These are phyloP conservation scores for Stygiomarasmius scandens DNA, from an alignment of 1,284 basidiomycete species.

Conservation along the genomic window DNA sequence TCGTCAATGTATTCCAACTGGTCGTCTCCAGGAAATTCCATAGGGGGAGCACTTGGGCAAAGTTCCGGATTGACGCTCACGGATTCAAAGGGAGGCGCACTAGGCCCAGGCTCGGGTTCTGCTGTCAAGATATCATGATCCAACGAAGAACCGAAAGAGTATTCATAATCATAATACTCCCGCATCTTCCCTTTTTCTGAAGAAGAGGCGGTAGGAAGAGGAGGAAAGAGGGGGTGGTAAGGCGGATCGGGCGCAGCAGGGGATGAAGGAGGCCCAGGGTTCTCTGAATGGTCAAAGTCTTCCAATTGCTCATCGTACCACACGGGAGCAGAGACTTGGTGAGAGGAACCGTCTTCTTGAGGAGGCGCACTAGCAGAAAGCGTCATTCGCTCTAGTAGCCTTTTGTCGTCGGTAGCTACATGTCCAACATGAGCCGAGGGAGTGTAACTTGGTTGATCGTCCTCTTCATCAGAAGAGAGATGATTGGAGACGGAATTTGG, in stretches of 20 bases:
- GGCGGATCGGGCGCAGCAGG: background rate
- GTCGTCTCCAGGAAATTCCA: conserved; percentile 14
- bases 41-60: conserved; percentile 28
- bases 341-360: background rate
- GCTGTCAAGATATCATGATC: conserved; percentile 35
- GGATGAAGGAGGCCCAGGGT: background rate
- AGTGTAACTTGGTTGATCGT: background rate
- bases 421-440: conserved; percentile 49
- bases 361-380: conserved; percentile 60
- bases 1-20: conserved; percentile 11
- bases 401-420: conserved; percentile 77
- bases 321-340: conserved; percentile 39
- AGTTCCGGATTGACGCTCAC: conserved; percentile 3
- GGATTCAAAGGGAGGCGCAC: conserved; percentile 48
- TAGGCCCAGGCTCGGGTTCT: conserved; percentile 40
- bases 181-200: conserved; percentile 45
- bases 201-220: conserved; percentile 34
- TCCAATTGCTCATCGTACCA: conserved; percentile 47
- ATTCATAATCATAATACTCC: conserved; percentile 38
- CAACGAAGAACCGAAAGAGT: conserved; percentile 33
- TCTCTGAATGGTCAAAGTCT: conserved; percentile 24
- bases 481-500: no score
- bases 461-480: background rate
- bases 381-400: conserved; percentile 58
- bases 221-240: conserved; percentile 14